A percentile compares a stretch with the other conserved stretches of the same genome.
Evolutionary conservation across 2,329 filamentous ascomycete species (phyloP).

Genomic region (Nothomitra cinnamomea): DNA sequence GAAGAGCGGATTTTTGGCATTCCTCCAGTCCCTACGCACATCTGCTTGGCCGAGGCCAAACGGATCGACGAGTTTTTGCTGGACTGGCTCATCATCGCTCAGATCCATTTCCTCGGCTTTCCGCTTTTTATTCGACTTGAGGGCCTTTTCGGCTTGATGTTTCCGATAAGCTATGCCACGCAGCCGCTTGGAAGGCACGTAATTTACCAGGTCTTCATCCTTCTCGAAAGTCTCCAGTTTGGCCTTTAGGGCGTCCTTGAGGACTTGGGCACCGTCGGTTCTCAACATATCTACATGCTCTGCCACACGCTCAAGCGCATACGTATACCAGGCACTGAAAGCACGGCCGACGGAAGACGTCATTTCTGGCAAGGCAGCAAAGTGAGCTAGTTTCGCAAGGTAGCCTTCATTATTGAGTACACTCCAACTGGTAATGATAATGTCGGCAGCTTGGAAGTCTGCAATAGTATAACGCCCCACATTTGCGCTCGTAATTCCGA

Average conservation of each 20-base stretch:
- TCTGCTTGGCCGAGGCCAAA: background rate
- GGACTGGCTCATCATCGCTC: conserved; percentile 6
- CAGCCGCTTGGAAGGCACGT: conserved; percentile 22
- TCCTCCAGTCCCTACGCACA: conserved; percentile 14
- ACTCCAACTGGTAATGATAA: conserved; percentile 37
- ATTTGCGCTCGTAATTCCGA: conserved; percentile 24
- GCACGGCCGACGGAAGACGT: conserved; percentile 26
- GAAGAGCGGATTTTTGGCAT: conserved; percentile 24
- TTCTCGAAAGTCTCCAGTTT: conserved; percentile 14
- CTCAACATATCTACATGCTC: conserved; percentile 23
- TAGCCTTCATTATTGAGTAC: conserved; percentile 32
- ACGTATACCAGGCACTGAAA: conserved; percentile 36
- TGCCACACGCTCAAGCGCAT: conserved; percentile 25
- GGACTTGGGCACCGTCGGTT: conserved; percentile 15
- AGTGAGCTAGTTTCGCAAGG: conserved; percentile 29
- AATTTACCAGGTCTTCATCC: conserved; percentile 20
- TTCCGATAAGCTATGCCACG: conserved; percentile 16
- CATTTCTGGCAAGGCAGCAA: conserved; percentile 30
- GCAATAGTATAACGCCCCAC: conserved; percentile 27
- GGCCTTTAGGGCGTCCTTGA: conserved; percentile 13
- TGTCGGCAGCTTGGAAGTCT: conserved; percentile 30
- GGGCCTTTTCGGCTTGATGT: conserved; percentile 9
- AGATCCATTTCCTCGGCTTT: conserved; percentile 8
- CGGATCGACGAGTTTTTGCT: conserved; percentile 2
- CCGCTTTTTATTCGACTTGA: conserved; percentile 8